These are phyloP conservation scores for Abrus pulchellus DNA, from an alignment of 306 rosid genomes.

Conservation along the genomic window DNA sequence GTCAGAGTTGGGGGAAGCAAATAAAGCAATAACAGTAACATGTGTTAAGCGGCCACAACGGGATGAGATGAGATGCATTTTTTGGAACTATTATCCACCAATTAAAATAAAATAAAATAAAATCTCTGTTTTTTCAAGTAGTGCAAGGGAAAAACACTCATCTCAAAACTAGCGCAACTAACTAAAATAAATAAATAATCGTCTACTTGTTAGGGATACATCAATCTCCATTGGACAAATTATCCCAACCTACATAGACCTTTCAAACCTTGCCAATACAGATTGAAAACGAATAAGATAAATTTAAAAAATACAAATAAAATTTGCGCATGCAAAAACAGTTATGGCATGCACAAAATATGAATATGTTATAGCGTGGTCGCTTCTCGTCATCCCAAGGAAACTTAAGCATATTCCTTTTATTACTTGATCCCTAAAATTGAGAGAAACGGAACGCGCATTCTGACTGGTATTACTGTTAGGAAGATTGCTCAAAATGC, in stretches of 20 bases:
- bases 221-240: background rate
- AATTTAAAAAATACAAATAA: background rate
- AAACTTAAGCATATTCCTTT: slow-evolving; percentile 3
- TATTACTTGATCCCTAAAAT: background rate
- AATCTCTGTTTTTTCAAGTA: background rate
- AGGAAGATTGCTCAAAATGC: background rate
- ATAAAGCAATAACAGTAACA: background rate
- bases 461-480: background rate
- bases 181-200: background rate
- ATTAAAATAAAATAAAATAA: background rate
- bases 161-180: background rate
- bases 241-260: background rate
- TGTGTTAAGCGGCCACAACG: background rate
- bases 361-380: background rate
- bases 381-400: background rate
- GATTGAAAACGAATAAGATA: background rate
- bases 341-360: background rate
- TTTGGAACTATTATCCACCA: slow-evolving; percentile 19
- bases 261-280: background rate
- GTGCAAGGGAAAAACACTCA: background rate
- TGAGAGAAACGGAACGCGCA: background rate
- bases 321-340: background rate
- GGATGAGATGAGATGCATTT: background rate
- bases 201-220: background rate
- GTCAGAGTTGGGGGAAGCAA: background rate